A percentile compares a stretch with the other conserved stretches of the same genome.
Evolutionary conservation across 345 rosid species (phyloP).

Genomic region (Microthlaspi erraticum): DNA sequence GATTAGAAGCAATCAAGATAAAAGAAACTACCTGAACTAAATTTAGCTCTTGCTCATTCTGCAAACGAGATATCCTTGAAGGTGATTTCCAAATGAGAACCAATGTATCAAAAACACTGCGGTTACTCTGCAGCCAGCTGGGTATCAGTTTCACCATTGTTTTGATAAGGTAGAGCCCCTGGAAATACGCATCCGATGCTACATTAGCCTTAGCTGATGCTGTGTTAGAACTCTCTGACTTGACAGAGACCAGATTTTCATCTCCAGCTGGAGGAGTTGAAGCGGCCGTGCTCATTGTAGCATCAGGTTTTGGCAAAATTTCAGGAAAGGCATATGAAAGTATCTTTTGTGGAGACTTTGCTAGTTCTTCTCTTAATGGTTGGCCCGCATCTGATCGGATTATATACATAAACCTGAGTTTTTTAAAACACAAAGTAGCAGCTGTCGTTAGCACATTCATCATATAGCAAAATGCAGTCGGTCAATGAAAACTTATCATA

Average conservation of each 20-base stretch:
- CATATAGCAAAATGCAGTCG: slow-evolving; percentile 16
- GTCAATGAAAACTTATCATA: slow-evolving; percentile 14
- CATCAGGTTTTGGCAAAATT: slow-evolving; percentile 70
- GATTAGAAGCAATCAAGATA: slow-evolving; percentile 16
- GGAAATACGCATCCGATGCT: slow-evolving; percentile 84
- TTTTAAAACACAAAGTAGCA: slow-evolving; percentile 34
- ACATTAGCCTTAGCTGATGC: slow-evolving; percentile 52
- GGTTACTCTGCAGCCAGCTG: slow-evolving; percentile 90
- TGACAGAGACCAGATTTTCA: slow-evolving; percentile 59
- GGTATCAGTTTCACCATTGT: slow-evolving; percentile 88
- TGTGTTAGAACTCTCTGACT: slow-evolving; percentile 61
- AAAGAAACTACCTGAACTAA: slow-evolving; percentile 77
- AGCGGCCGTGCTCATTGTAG: slow-evolving; percentile 54
- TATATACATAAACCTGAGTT: slow-evolving; percentile 90
- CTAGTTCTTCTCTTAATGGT: slow-evolving; percentile 91
- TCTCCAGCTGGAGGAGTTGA: slow-evolving; percentile 73
- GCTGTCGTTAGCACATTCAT: slow-evolving; percentile 22
- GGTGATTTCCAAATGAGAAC: slow-evolving; percentile 95
- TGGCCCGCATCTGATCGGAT: slow-evolving; percentile 96
- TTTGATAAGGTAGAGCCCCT: slow-evolving; percentile 91
- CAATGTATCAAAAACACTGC: slow-evolving; percentile 80
- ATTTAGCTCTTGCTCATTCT: slow-evolving; percentile 90
- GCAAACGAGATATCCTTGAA: slow-evolving; percentile 85
- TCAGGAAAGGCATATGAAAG: slow-evolving; percentile 87
- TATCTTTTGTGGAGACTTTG: slow-evolving; percentile 91